Conservation (phyloP, 805 yeast species). For the Limtongia smithiae region DNA sequence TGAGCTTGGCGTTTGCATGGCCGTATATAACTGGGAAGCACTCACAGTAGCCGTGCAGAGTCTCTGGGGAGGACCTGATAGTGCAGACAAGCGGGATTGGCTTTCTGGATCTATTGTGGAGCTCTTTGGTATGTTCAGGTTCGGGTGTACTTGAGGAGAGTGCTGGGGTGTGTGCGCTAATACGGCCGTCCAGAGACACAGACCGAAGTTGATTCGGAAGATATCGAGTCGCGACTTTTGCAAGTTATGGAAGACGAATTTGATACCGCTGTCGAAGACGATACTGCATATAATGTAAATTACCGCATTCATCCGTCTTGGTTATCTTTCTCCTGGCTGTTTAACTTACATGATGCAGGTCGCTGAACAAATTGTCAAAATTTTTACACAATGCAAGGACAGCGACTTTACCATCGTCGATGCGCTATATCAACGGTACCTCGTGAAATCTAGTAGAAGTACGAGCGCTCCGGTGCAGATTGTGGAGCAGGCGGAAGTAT, state of each 20-base stretch:
- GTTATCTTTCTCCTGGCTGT: neutral
- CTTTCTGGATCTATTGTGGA: conserved; percentile 77
- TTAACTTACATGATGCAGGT: conserved; percentile 37
- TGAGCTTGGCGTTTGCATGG: conserved; percentile 91
- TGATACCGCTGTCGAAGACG: conserved; percentile 84
- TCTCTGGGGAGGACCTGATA: conserved; percentile 93
- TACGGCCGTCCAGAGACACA: conserved; percentile 8
- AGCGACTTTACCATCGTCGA: conserved; percentile 57
- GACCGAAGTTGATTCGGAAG: conserved; percentile 63
- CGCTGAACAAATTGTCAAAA: conserved; percentile 60
- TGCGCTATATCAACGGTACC: conserved; percentile 56
- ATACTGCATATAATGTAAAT: conserved; percentile 57
- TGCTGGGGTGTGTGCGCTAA: neutral
- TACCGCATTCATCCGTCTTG: neutral
- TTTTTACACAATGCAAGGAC: conserved; percentile 61
- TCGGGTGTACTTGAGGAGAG: neutral
- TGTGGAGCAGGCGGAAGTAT: conserved; percentile 48
- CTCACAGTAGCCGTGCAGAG: conserved; percentile 84
- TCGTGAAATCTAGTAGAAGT: conserved; percentile 45
- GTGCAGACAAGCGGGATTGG: conserved; percentile 94
- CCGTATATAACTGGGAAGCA: conserved; percentile 86
- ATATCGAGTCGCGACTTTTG: conserved; percentile 78
- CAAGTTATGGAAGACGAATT: conserved; percentile 95
- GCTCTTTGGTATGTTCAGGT: conserved; percentile 47
- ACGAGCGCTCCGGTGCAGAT: conserved; percentile 35